Percentiles rank a stretch among this genome's conserved stretches.
phyloP scores from a whole-genome alignment of 306 rosid genomes.

The Alnus glutinosa region DNA sequence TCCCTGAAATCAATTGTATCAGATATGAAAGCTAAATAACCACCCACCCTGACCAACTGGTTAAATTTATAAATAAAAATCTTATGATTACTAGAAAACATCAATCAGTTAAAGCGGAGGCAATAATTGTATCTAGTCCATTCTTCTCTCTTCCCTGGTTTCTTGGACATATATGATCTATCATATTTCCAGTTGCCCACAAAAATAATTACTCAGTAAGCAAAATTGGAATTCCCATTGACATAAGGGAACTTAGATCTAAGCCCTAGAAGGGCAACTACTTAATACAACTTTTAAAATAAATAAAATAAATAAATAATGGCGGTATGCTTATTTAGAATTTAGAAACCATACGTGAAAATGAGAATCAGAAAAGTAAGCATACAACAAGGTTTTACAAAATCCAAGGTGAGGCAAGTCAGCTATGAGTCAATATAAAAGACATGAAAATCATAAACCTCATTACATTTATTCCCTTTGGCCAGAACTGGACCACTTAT shows the following conservation, averaged over 20 bases:
- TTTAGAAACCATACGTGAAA: neutral
- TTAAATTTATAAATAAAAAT: neutral
- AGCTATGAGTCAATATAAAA: neutral
- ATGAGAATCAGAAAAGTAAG: neutral
- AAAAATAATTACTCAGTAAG: conserved; percentile 3
- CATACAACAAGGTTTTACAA: neutral
- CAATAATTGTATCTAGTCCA: neutral
- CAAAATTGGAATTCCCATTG: neutral
- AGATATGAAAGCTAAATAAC: neutral
- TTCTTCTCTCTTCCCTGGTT: neutral
- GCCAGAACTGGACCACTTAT: neutral
- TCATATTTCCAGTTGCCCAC: neutral
- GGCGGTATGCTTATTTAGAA: neutral
- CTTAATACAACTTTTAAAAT: neutral
- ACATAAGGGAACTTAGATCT: neutral
- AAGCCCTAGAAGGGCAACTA: neutral
- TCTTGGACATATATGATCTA: neutral
- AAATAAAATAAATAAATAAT: neutral
- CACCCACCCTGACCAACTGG: conserved; percentile 12
- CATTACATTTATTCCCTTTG: neutral
- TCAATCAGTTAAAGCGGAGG: neutral
- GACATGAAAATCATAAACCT: neutral
- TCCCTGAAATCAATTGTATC: conserved; percentile 47
- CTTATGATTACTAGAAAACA: neutral
- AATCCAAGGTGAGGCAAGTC: conserved; percentile 4